phyloP scores from a whole-genome alignment of 1,139 yeast genomes.

The Nakaseomyces nivariensis region DNA sequence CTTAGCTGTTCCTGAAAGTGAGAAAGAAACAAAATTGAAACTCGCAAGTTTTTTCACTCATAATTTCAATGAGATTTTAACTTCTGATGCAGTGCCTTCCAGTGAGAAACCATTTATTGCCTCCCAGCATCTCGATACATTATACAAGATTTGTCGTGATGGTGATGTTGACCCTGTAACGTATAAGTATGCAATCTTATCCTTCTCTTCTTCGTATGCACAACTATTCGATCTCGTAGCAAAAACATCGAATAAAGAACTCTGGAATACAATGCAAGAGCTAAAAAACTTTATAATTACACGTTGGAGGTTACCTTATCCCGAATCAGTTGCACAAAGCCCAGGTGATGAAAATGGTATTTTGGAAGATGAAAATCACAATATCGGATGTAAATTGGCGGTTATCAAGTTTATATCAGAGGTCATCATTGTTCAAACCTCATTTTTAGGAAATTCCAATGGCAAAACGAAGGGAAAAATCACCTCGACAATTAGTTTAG shows the following conservation, averaged over 20 bases:
- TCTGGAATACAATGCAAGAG: constrained; percentile 28
- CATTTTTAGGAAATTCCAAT: constrained; percentile 2
- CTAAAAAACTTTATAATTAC: constrained; percentile 28
- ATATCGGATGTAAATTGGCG: constrained; percentile 52
- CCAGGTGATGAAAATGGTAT: constrained; percentile 35
- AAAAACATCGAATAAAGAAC: constrained; percentile 29
- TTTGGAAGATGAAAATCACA: constrained; percentile 38
- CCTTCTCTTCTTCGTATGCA: constrained; percentile 29
- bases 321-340: constrained; percentile 18
- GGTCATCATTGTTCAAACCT: constrained; percentile 59
- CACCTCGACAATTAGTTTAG: constrained; percentile 33
- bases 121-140: constrained; percentile 19
- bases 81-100: constrained; percentile 15
- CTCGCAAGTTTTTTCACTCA: constrained; percentile 20
- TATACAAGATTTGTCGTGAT: constrained; percentile 17
- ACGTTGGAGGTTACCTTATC: constrained; percentile 29
- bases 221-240: constrained; percentile 32
- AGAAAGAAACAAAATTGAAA: constrained; percentile 20
- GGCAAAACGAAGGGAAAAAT: constrained; percentile 11
- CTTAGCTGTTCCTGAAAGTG: constrained; percentile 8
- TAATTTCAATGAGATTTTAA: constrained; percentile 19
- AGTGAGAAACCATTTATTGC: constrained; percentile 28
- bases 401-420: constrained; percentile 63
- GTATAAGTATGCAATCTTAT: constrained; percentile 27
- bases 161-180: constrained; percentile 24